These are phyloP conservation scores for Sclerotinia sclerotiorum DNA, from an alignment of 2,329 filamentous ascomycete genomes.

Conservation along the genomic window DNA sequence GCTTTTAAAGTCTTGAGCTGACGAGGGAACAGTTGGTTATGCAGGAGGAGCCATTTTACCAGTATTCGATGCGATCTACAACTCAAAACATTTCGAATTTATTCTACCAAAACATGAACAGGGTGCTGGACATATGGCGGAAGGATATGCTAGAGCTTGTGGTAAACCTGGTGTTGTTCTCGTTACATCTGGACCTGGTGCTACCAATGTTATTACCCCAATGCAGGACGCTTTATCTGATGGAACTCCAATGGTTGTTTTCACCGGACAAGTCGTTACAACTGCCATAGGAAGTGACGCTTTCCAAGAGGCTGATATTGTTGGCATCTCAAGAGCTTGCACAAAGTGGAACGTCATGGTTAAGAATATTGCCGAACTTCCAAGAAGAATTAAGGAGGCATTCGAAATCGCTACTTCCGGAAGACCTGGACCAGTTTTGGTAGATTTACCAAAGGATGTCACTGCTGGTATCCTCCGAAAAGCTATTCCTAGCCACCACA, in stretches of 20 bases:
- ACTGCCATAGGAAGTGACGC: constrained; percentile 90
- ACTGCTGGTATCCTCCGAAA: constrained; percentile 80
- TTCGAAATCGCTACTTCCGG: constrained; percentile 97
- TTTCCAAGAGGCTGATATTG: constrained; percentile 94
- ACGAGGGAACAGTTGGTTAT: constrained; percentile 65
- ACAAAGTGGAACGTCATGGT: constrained; percentile 99
- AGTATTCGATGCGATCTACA: constrained; percentile 98
- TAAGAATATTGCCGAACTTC: constrained; percentile 90
- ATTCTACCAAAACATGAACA: constrained; percentile 95
- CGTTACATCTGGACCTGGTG: constrained; percentile 93
- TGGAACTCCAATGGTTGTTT: constrained; percentile 93
- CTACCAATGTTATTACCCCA: constrained; percentile 93
- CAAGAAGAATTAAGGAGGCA: constrained; percentile 91
- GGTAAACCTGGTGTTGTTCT: constrained; percentile 94
- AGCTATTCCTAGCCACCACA: constrained; percentile 68
- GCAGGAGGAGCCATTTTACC: constrained; percentile 95
- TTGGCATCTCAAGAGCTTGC: constrained; percentile 91
- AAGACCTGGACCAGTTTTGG: constrained; percentile 88
- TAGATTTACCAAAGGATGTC: constrained; percentile 95
- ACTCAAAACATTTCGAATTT: constrained; percentile 95
- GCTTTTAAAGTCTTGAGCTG: constrained; percentile 25
- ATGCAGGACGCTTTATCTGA: constrained; percentile 96
- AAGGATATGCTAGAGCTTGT: constrained; percentile 91
- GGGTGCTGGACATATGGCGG: constrained; percentile 97
- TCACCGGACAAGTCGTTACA: constrained; percentile 89